These are phyloP conservation scores for Candida freyschussii DNA, from an alignment of 1,139 yeast genomes.

Conservation along the genomic window DNA sequence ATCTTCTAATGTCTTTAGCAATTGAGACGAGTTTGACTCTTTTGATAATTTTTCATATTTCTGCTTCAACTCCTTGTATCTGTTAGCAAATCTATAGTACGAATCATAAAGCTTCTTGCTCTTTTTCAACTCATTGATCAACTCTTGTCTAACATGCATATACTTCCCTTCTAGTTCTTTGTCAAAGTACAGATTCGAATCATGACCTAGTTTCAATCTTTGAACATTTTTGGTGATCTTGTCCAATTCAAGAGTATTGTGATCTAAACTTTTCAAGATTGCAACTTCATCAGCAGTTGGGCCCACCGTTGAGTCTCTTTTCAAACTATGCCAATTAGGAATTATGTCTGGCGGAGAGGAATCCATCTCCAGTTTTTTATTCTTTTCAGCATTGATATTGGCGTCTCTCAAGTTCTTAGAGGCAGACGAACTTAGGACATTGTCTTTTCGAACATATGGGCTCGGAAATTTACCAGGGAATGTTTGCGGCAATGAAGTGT, in stretches of 20 bases:
- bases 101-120: constrained; percentile 31
- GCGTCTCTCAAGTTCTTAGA: constrained; percentile 22
- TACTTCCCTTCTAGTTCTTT: constrained; percentile 16
- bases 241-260: constrained; percentile 26
- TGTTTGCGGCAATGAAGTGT: constrained; percentile 13
- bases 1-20: constrained; percentile 5
- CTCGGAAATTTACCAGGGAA: constrained; percentile 23
- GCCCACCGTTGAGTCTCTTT: too few species aligned
- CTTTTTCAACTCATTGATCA: constrained; percentile 29
- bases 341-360: constrained; percentile 11
- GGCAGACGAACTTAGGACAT: constrained; percentile 18
- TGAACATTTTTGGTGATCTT: constrained; percentile 18
- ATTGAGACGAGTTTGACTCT: constrained; percentile 2
- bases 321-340: too few species aligned
- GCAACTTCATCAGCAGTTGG: constrained; percentile 12
- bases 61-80: constrained; percentile 37
- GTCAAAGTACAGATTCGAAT: background rate
- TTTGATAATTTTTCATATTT: constrained; percentile 11
- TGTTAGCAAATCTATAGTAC: constrained; percentile 38
- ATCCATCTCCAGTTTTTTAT: constrained; percentile 8
- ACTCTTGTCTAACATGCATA: constrained; percentile 31
- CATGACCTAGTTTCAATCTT: constrained; percentile 17
- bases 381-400: constrained; percentile 17
- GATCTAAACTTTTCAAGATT: constrained; percentile 19
- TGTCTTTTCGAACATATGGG: constrained; percentile 13